Percentiles rank a stretch among this genome's conserved stretches.
Evolutionary conservation across 345 rosid species (phyloP).

Genomic region (Aquilaria yunnanensis): DNA sequence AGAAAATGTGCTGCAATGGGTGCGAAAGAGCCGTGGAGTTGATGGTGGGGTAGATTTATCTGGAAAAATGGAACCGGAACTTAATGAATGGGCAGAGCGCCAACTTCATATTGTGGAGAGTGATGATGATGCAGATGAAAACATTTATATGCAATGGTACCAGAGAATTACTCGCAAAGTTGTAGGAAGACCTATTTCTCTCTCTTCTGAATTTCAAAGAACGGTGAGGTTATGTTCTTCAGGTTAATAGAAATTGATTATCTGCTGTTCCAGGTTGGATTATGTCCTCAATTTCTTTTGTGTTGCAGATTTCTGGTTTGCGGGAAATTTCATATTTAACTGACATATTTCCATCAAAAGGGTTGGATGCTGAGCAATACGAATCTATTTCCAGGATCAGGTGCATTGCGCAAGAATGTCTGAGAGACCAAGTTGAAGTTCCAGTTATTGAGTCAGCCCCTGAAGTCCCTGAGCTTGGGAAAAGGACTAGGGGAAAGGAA

Average conservation of each 20-base stretch:
- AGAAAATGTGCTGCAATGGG: slow-evolving; percentile 79
- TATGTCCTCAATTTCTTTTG: slow-evolving; percentile 6
- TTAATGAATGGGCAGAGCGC: slow-evolving; percentile 82
- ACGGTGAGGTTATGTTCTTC: slow-evolving; percentile 40
- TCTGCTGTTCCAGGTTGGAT: slow-evolving; percentile 3
- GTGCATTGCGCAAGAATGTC: slow-evolving; percentile 71
- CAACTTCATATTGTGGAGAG: slow-evolving; percentile 51
- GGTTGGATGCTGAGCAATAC: slow-evolving; percentile 60
- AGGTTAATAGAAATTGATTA: slow-evolving; percentile 6
- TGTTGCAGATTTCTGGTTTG: slow-evolving; percentile 63
- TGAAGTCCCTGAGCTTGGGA: slow-evolving; percentile 50
- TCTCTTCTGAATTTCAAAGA: slow-evolving; percentile 75
- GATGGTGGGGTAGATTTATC: slow-evolving; percentile 97
- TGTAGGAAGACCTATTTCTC: slow-evolving; percentile 83
- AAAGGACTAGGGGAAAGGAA: slow-evolving; percentile 73
- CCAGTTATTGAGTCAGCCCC: slow-evolving; percentile 23
- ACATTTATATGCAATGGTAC: slow-evolving; percentile 82
- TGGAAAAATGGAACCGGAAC: slow-evolving; percentile 84
- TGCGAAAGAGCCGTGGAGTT: slow-evolving; percentile 93
- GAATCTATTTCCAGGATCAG: slow-evolving; percentile 65
- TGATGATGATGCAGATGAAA: slow-evolving; percentile 59
- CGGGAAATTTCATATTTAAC: slow-evolving; percentile 76
- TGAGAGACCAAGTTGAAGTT: slow-evolving; percentile 68
- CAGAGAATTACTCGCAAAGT: slow-evolving; percentile 66
- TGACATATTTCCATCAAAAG: slow-evolving; percentile 59